A percentile compares a stretch with the other conserved stretches of the same genome.
phyloP scores from a whole-genome alignment of 1,139 yeast species.

The Geotrichum restrictum region DNA sequence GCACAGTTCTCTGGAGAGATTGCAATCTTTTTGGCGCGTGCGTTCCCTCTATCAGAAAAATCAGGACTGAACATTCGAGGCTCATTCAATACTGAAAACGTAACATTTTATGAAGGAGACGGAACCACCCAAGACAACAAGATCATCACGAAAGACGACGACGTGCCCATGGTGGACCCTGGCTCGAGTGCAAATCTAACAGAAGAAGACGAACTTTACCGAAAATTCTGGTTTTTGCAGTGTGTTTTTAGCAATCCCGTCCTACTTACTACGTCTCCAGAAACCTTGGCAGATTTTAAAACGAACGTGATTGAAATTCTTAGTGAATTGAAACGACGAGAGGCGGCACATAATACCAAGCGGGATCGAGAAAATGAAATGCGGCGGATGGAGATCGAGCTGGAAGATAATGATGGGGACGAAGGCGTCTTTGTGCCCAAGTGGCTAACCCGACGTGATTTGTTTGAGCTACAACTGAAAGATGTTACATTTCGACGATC shows the following conservation, averaged over 20 bases:
- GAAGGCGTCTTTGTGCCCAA: slow-evolving; percentile 34
- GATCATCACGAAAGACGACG: slow-evolving; percentile 17
- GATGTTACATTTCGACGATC: slow-evolving; percentile 39
- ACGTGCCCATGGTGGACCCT: slow-evolving; percentile 12
- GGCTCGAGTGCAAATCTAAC: slow-evolving; percentile 10
- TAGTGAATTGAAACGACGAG: slow-evolving; percentile 19
- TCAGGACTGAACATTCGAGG: slow-evolving; percentile 42
- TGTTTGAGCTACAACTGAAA: slow-evolving; percentile 38
- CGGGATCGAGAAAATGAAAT: slow-evolving; percentile 20
- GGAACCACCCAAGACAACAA: slow-evolving; percentile 10
- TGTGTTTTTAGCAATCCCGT: slow-evolving; percentile 31
- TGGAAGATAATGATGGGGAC: slow-evolving; percentile 16
- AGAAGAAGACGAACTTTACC: slow-evolving; percentile 23
- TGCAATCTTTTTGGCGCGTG: slow-evolving; percentile 39
- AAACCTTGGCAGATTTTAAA: slow-evolving; percentile 25
- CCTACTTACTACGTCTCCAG: slow-evolving; percentile 15
- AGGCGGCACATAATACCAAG: slow-evolving; percentile 16
- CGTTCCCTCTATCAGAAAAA: slow-evolving; percentile 41
- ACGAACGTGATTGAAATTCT: slow-evolving; percentile 23
- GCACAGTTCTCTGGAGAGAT: slow-evolving; percentile 41
- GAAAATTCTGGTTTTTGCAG: slow-evolving; percentile 35
- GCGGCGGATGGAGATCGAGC: slow-evolving; percentile 17
- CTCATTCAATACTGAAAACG: slow-evolving; percentile 38
- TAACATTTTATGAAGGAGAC: slow-evolving; percentile 33
- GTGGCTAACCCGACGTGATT: slow-evolving; percentile 38